Conservation (phyloP, 352 stramenopile genomes). For the Pythium insidiosum region DNA sequence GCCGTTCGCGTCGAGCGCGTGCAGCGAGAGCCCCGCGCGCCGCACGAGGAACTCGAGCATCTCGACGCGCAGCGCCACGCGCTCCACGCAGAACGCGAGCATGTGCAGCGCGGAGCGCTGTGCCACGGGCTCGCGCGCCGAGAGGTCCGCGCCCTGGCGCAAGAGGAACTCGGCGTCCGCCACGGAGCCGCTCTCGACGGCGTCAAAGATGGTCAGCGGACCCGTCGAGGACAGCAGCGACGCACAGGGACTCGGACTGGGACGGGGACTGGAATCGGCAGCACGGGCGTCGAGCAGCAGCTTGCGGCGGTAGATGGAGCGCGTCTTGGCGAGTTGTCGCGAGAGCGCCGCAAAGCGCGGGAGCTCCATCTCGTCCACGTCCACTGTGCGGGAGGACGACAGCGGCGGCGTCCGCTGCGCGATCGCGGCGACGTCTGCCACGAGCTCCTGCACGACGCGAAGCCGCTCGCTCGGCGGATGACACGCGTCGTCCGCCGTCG, state of each 20-base stretch:
- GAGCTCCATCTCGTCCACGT: constrained; percentile 50
- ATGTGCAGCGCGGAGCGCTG: constrained; percentile 44
- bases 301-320: constrained; percentile 33
- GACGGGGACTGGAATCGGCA: too few relatives aligned
- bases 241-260: too few relatives aligned
- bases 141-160: constrained; percentile 28
- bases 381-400: too few relatives aligned
- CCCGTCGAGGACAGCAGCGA: not conserved
- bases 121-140: constrained; percentile 25
- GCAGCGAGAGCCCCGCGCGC: constrained; percentile 24
- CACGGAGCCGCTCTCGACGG: constrained; percentile 40
- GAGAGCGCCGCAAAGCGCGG: constrained; percentile 26
- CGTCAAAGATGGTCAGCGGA: constrained; percentile 38
- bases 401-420: too few relatives aligned
- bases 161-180: constrained; percentile 50
- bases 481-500: constrained; percentile 16
- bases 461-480: constrained; percentile 9
- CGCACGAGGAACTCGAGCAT: constrained; percentile 50
- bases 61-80: constrained; percentile 25
- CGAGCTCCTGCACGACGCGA: constrained; percentile 25
- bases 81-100: constrained; percentile 48
- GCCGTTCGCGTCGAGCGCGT: constrained; percentile 28
- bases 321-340: constrained; percentile 32
- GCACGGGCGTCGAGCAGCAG: constrained; percentile 19
- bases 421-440: constrained; percentile 17